Base-by-base conservation (phyloP, 257 asterid species). In the Echium plantagineum region DNA sequence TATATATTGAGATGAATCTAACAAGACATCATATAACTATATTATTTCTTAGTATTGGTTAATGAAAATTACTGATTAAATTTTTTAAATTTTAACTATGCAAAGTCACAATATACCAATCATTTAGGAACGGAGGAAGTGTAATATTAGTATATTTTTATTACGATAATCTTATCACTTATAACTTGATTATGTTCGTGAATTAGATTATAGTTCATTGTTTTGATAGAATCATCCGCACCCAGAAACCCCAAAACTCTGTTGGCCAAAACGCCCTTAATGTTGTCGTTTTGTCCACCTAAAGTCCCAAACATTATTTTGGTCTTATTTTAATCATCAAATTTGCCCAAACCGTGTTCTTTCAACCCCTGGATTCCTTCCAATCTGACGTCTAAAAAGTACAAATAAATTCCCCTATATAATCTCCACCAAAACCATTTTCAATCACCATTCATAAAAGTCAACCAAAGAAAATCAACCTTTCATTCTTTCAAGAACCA, bases 331-430 rank as follows among this genome's bases (percentile, higher is more conserved):
- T 46, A 55, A 15, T 21, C 1, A 21, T 28, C 62, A 52, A 35
- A 9, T 63, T 24, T 12, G 51, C 17, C 49, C 52, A 77, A 71
- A 70, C 79, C 69, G 70, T 49, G 77, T 62, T 77, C 79, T 58
- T 35, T 30, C 57, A 46, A 47, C 76, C 79, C 79, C 70, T 57
- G 4, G 73, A 57, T 67, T 76, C 67, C 9, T 46, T 52, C 62
- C 59, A 74, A 77, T 61, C 72, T 65, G 31, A 42, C 69, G 76
- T 58, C 70, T 38, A 54, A n/a, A 18, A 2, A 15, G 57, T 60
- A 20, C 20, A 28, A 30, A 9, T 21, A 35, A 24, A 32, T 9
- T 1, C 46, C 30, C 9, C 57, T 17, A 42, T 57, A 61, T 54
- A 61, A 67, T 19, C 63, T n/a, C 55, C 64, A 46, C 18, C 21